Conservation (phyloP, 2,329 filamentous ascomycete genomes). For the Penicillium sp. region DNA sequence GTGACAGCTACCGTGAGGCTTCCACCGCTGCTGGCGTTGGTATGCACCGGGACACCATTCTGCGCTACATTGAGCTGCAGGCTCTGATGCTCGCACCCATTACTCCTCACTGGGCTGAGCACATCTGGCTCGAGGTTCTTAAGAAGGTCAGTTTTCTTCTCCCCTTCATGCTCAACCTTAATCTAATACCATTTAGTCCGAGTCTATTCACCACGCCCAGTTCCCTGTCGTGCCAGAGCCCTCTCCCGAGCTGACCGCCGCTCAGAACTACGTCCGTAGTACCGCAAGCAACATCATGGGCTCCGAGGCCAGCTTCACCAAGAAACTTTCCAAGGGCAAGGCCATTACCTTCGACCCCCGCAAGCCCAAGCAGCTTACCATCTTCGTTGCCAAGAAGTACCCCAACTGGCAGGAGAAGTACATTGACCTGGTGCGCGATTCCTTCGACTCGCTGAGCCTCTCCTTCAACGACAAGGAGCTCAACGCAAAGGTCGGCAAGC, state of each 20-base stretch:
- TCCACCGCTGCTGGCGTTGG: conserved; percentile 73
- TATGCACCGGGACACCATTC: conserved; percentile 80
- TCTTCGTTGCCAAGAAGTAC: conserved; percentile 77
- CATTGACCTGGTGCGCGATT: conserved; percentile 72
- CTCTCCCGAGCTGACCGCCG: conserved; percentile 69
- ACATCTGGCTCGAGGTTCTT: conserved; percentile 90
- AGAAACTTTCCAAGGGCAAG: conserved; percentile 94
- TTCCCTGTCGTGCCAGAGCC: conserved; percentile 70
- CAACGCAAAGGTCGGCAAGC: conserved; percentile 74
- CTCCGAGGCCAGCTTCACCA: conserved; percentile 71
- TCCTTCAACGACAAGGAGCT: conserved; percentile 77
- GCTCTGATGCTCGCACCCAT: conserved; percentile 78
- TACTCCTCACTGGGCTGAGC: conserved; percentile 90
- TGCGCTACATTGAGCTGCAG: conserved; percentile 83
- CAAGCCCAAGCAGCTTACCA: conserved; percentile 85
- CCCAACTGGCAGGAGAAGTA: conserved; percentile 91
- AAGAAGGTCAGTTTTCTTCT: conserved; percentile 53
- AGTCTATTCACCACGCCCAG: conserved; percentile 74
- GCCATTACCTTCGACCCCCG: conserved; percentile 80
- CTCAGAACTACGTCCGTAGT: conserved; percentile 75
- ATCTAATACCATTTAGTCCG: conserved; percentile 45
- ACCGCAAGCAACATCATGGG: conserved; percentile 78
- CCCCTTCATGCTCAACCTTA: not conserved
- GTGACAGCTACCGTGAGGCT: conserved; percentile 87
- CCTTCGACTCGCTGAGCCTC: conserved; percentile 64